Percentiles rank a stretch among this genome's conserved stretches.
Evolutionary conservation across 768 basidiomycete genomes (phyloP).

Genomic region (Lepiota subincarnata): DNA sequence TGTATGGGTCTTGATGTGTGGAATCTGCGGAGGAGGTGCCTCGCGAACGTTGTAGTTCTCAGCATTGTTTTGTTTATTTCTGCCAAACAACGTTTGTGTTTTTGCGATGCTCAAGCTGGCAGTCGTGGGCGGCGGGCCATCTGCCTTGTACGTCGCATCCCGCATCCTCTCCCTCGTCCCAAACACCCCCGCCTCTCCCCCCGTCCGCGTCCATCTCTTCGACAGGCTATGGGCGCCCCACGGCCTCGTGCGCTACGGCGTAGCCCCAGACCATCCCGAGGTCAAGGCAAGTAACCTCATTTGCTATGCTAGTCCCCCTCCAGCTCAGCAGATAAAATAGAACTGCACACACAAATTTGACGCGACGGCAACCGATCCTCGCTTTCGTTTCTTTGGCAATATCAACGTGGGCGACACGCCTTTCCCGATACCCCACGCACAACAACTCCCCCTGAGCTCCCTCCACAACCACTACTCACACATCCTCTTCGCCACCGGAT

Average conservation of each 20-base stretch:
- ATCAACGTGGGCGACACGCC: constrained; percentile 50
- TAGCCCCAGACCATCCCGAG: constrained; percentile 98
- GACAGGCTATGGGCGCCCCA: constrained; percentile 94
- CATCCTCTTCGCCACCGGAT: constrained; percentile 84
- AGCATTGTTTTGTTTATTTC: neutral
- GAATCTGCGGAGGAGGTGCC: neutral
- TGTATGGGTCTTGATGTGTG: neutral
- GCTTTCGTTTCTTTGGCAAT: constrained; percentile 91
- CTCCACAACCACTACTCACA: constrained; percentile 77
- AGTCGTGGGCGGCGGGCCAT: constrained; percentile 90
- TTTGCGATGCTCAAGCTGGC: constrained; percentile 76
- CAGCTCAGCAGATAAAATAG: too few relatives aligned
- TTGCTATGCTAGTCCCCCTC: too few relatives aligned
- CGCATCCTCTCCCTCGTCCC: constrained; percentile 67
- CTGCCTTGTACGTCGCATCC: constrained; percentile 93
- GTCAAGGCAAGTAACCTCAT: constrained; percentile 64
- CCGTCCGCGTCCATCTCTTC: constrained; percentile 73
- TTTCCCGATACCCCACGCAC: constrained; percentile 45
- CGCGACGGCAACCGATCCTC: constrained; percentile 66
- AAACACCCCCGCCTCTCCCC: constrained; percentile 31
- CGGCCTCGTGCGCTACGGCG: constrained; percentile 92
- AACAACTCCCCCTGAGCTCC: constrained; percentile 54
- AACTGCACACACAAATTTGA: constrained; percentile 98
- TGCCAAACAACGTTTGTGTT: neutral
- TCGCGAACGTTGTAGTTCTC: too few relatives aligned